A percentile compares a stretch with the other conserved stretches of the same genome.
Conservation (phyloP, 495 filamentous ascomycete species). For the Chaetomium tenue region DNA sequence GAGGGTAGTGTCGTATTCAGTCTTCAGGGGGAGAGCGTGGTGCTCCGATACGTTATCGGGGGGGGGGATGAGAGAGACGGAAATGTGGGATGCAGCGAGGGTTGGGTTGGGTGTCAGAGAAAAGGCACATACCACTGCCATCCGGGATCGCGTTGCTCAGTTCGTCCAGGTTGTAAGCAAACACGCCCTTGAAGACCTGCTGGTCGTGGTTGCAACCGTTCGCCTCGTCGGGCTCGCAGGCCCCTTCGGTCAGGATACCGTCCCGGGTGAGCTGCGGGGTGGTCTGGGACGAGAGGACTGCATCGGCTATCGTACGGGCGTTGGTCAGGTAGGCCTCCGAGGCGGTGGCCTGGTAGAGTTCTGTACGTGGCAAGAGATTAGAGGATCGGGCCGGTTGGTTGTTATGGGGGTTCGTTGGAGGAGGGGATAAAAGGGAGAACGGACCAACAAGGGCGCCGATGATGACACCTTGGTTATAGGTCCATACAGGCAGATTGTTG, state of each 20-base stretch:
- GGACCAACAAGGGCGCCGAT: conserved; percentile 65
- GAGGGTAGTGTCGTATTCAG: too few species aligned
- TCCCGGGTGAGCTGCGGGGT: conserved; percentile 39
- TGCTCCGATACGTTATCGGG: too few species aligned
- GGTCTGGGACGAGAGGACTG: conserved; percentile 20
- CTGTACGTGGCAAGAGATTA: conserved; percentile 1
- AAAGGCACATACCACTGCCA: neutral
- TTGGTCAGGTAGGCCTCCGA: conserved; percentile 46
- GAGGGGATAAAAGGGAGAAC: neutral
- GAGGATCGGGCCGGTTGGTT: conserved; percentile 31
- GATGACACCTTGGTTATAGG: conserved; percentile 75
- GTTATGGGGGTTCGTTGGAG: neutral
- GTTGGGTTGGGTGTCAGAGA: too few species aligned
- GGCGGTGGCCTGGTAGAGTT: conserved; percentile 28
- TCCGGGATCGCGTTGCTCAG: conserved; percentile 33
- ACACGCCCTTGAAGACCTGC: conserved; percentile 72
- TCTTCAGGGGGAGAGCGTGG: too few species aligned
- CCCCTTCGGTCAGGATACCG: conserved; percentile 61
- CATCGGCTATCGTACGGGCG: conserved; percentile 58
- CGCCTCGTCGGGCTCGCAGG: conserved; percentile 41
- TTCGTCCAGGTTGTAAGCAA: conserved; percentile 60
- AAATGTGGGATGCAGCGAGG: too few species aligned
- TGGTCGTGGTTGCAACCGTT: conserved; percentile 54
- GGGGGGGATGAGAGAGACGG: too few species aligned
- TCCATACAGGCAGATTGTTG: conserved; percentile 60